phyloP scores from a whole-genome alignment of 192 early-diverging fungal genomes.

The Linderina pennispora region DNA sequence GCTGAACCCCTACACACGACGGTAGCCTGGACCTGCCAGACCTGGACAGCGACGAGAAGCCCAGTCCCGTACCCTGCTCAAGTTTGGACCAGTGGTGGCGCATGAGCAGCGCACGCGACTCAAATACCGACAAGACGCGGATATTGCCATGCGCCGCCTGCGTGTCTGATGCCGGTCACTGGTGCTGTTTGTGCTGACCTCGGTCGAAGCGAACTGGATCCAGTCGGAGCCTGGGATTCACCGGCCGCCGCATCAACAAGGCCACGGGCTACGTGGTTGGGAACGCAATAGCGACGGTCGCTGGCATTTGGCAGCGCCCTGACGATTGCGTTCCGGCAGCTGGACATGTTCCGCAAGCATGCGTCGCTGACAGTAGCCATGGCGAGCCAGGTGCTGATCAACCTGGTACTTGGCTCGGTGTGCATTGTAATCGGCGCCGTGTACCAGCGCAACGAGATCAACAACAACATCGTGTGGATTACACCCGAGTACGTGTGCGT shows the following conservation, averaged over 20 bases:
- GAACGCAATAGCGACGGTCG: constrained; percentile 31
- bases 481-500: constrained; percentile 44
- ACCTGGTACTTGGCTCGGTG: constrained; percentile 31
- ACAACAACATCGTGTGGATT: constrained; percentile 25
- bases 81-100: constrained; percentile 26
- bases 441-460: constrained; percentile 41
- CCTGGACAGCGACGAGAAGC: no score
- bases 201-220: constrained; percentile 44
- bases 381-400: constrained; percentile 23
- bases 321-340: constrained; percentile 27
- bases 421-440: constrained; percentile 27
- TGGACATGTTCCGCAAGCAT: constrained; percentile 12
- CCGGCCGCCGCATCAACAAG: constrained; percentile 24
- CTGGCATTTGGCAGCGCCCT: constrained; percentile 39
- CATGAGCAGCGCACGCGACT: constrained; percentile 31
- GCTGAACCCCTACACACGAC: no score
- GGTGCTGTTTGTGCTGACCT: constrained; percentile 41
- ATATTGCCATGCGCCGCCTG: constrained; percentile 38
- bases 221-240: constrained; percentile 21
- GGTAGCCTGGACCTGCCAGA: no score
- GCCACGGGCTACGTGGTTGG: constrained; percentile 38
- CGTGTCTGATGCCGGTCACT: constrained; percentile 27
- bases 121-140: constrained; percentile 19
- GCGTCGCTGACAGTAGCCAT: constrained; percentile 19
- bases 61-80: constrained; percentile 14